A percentile compares a stretch with the other conserved stretches of the same genome.
These are phyloP conservation scores for Nitzschia palea DNA, from an alignment of 108 stramenopile genomes.

Conservation along the genomic window DNA sequence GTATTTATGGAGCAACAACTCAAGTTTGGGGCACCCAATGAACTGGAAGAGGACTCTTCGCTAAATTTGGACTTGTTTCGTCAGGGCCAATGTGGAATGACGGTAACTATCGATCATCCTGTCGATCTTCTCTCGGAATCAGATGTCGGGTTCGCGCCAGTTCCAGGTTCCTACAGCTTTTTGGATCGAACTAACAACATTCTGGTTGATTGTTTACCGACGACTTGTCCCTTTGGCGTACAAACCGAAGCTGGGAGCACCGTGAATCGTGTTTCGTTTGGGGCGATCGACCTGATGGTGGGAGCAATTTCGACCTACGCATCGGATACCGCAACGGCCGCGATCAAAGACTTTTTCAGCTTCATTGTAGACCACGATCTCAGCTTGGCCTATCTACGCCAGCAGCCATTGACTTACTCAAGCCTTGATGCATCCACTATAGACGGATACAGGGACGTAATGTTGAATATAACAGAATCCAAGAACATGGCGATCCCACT, in stretches of 20 bases:
- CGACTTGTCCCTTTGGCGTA: conserved; percentile 19
- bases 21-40: conserved; percentile 4
- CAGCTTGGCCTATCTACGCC: background rate
- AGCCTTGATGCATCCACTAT: conserved; percentile 4
- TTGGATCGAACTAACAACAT: conserved; percentile 3
- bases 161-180: conserved; percentile 20
- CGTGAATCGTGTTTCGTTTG: conserved; percentile 27
- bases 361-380: conserved; percentile 14
- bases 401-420: conserved; percentile 30
- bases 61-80: conserved; percentile 24
- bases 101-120: conserved; percentile 16
- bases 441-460: conserved; percentile 11
- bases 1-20: conserved; percentile 31
- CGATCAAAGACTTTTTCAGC: conserved; percentile 19
- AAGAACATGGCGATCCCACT: conserved; percentile 25
- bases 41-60: conserved; percentile 15
- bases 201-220: conserved; percentile 17
- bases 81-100: conserved; percentile 33
- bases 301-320: conserved; percentile 18
- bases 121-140: conserved; percentile 7
- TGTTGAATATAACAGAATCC: conserved; percentile 1
- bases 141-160: conserved; percentile 18
- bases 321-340: background rate
- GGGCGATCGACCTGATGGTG: conserved; percentile 20
- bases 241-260: background rate